These are phyloP conservation scores for Saccharomyces eubayanus DNA, from an alignment of 805 yeast species.

Conservation along the genomic window DNA sequence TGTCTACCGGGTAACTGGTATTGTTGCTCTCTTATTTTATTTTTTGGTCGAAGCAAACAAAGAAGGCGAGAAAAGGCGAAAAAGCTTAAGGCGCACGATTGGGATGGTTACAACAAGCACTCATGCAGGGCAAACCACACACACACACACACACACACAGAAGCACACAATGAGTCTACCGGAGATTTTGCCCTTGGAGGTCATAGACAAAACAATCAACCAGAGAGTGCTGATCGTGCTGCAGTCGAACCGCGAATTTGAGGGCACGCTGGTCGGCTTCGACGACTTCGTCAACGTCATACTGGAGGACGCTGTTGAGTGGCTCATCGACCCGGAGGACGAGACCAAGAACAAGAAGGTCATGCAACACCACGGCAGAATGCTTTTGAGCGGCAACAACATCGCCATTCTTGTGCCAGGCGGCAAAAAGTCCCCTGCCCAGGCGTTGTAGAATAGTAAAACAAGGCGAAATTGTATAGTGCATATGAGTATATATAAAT, in stretches of 20 bases:
- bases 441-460: not conserved
- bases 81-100: not conserved
- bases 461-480: not conserved
- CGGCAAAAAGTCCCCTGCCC: constrained; percentile 25
- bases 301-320: constrained; percentile 53
- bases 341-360: constrained; percentile 35
- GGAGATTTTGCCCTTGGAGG: constrained; percentile 59
- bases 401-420: constrained; percentile 63
- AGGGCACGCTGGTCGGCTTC: constrained; percentile 85
- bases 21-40: no score
- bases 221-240: constrained; percentile 67
- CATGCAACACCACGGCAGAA: constrained; percentile 41
- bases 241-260: constrained; percentile 60
- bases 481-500: not conserved
- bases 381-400: constrained; percentile 64
- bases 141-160: not conserved
- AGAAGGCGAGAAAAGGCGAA: not conserved
- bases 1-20: no score
- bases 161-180: constrained; percentile 13
- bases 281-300: constrained; percentile 94
- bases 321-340: constrained; percentile 13
- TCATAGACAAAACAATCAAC: constrained; percentile 82
- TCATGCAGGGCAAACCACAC: no score
- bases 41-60: not conserved
- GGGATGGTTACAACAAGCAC: not conserved